Evolutionary conservation across 2,329 filamentous ascomycete species (phyloP), one percentile per base, ranked within the genome.

Genomic region (Simplicillium sp.): DNA sequence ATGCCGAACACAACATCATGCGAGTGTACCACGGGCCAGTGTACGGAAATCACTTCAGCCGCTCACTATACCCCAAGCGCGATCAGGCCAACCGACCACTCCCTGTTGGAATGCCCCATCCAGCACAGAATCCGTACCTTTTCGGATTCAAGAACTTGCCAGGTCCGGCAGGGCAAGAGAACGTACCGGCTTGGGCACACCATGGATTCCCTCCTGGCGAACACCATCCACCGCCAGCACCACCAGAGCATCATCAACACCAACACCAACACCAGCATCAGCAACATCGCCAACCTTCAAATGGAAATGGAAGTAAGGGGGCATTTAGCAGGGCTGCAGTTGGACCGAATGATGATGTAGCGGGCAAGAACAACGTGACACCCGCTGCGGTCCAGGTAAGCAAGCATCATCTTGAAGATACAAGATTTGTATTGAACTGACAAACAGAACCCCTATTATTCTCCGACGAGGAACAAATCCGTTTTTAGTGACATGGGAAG

Each of bases 21-120:
- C 70, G 74, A 12, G 67, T 79, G 18, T 80, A 80, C 46, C 70
- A 80, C 46, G 75, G 75, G 0, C 67, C 69, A 3, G 59, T 62
- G 1, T 80, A 75, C 50, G 73, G 74, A 4, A 73, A 73, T 46
- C 65, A 68, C 17, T 58, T 62, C 17, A 63, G 62, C 1, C 48
- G 51, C 17, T 53, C 58, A 3, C 50, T 74, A n/a, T 72, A 77
- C 49, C 70, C 72, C 2, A 55, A 51, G 7, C 59, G 57, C 6
- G 50, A 58, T 17, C 46, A 56, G 14, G 52, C 52, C 17, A 48
- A 50, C 8, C 53, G 53, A 11, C 53, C 59, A 3, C 48, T 67
- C 7, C 65, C 66, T 0, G 44, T 67, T 8, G 68, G 70, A 3
- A 59, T 62, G 38, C 64, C 66, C 4, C 63, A 70, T 43, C 67